Evolutionary conservation across 176 grass and related monocot species (phyloP).

Genomic region (Aegilops umbellulata): DNA sequence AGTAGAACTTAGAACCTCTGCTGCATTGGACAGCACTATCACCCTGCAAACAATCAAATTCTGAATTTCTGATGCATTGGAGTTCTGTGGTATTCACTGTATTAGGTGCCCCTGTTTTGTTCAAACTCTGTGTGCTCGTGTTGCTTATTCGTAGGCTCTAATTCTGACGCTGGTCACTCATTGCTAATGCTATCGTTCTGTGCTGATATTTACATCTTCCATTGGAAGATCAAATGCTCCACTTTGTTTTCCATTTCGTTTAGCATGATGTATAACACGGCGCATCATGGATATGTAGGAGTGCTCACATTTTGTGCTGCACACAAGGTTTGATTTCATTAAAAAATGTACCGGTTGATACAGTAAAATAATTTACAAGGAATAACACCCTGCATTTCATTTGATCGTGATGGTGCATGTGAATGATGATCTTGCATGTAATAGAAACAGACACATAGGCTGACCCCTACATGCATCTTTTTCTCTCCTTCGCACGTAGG

Average conservation of each 20-base stretch:
- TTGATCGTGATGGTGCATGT: neutral
- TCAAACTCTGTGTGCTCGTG: too few relatives aligned
- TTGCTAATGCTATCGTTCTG: neutral
- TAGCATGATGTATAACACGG: neutral
- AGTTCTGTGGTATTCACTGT: too few relatives aligned
- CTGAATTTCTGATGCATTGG: neutral
- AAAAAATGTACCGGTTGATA: neutral
- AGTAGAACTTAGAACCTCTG: neutral
- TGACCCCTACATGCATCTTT: neutral
- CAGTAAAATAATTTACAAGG: neutral
- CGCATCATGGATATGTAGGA: neutral
- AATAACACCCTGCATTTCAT: neutral
- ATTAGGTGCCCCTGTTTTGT: too few relatives aligned
- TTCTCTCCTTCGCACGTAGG: too few relatives aligned
- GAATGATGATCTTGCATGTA: neutral
- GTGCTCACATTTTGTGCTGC: neutral
- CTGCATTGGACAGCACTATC: neutral
- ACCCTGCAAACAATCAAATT: neutral
- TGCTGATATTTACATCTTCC: neutral
- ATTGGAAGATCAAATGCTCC: neutral
- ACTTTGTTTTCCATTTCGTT: neutral
- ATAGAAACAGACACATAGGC: too few relatives aligned
- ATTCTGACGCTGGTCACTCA: neutral
- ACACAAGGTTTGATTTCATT: neutral
- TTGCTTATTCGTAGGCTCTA: neutral